Evolutionary conservation across 331 rosid genomes (phyloP).

Genomic region (Acacia concinna): DNA sequence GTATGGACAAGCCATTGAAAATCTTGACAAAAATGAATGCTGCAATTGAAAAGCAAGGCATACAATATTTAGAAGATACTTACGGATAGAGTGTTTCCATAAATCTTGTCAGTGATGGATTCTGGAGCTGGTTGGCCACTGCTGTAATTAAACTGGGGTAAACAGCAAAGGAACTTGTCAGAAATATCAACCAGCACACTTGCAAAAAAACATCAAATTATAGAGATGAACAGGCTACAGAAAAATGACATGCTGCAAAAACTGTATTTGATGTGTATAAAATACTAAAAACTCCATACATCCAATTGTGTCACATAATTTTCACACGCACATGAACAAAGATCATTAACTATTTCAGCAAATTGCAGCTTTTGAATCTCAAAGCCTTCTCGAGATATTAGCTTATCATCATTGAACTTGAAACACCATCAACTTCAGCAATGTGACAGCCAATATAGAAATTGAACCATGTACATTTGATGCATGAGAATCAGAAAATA

Average conservation of each 20-base stretch:
- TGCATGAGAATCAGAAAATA: slow-evolving; percentile 23
- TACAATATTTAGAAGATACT: slow-evolving; percentile 37
- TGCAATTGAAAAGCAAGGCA: slow-evolving; percentile 15
- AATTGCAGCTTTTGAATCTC: slow-evolving; percentile 16
- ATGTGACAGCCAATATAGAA: slow-evolving; percentile 17
- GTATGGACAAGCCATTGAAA: slow-evolving; percentile 7
- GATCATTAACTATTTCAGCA: not conserved
- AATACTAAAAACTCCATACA: slow-evolving; percentile 4
- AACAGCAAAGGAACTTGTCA: slow-evolving; percentile 38
- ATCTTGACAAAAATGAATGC: slow-evolving; percentile 12
- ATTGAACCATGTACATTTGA: slow-evolving; percentile 16
- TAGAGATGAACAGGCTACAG: not conserved
- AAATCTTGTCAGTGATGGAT: slow-evolving; percentile 94
- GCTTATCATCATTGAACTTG: not conserved
- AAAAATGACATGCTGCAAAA: not conserved
- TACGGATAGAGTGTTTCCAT: slow-evolving; percentile 95
- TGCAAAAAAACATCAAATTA: slow-evolving; percentile 15
- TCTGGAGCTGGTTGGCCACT: slow-evolving; percentile 99
- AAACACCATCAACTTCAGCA: slow-evolving; percentile 10
- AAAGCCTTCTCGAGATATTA: slow-evolving; percentile 21
- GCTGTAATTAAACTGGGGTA: slow-evolving; percentile 81
- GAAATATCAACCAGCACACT: slow-evolving; percentile 28
- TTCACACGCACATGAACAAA: not conserved
- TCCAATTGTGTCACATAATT: not conserved
- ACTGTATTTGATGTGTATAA: not conserved